Base-by-base conservation (phyloP, 1,139 yeast genomes). In the Hyphopichia burtonii region DNA sequence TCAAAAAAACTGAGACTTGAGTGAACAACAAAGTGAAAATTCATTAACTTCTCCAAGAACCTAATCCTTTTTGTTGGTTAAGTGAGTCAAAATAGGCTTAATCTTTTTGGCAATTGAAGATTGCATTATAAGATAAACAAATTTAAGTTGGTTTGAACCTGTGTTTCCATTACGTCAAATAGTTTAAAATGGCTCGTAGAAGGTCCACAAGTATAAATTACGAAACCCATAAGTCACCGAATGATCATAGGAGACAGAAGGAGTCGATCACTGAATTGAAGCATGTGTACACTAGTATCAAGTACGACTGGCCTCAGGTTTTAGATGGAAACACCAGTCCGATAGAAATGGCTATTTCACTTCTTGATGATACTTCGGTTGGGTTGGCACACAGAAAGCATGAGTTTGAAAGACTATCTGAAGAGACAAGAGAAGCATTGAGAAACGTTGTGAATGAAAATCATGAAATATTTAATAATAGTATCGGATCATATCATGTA, bases 361-460 rank as follows among this genome's bases (percentile, higher is more conserved):
- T 91, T 45, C 69, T 89, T 52, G 97, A 91, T 60, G 84, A 82
- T 52, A 82, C 95, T 2, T 86, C 96, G 1, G 95, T 90, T 27
- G 98, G 98, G 0, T 66, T 86, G 55, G 95, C 96, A 1, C 84
- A 84, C 54, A 78, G 83, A 48, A 72, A 74, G 43, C 69, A 71
- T 0, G 86, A 83, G 40, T 86, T 86, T 50, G 62, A 71, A 37
- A 71, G 70, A 41, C 55, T 83, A 42, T 76, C 79, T 44, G 68
- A 68, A 14, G 68, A 78, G 46, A 82, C 91, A 12, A 80, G 81
- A 25, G 60, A 61, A 25, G 78, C 83, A 16, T 68, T 91, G 39
- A 76, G 85, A 47, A 65, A 68, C 28, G 90, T 91, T 4, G 97
- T 90, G 19, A 84, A 83, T 51, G 87, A 86, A 43, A 85, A 91